Base-by-base conservation (phyloP, 192 early-diverging fungal genomes). In the Pilobolus umbonatus region DNA sequence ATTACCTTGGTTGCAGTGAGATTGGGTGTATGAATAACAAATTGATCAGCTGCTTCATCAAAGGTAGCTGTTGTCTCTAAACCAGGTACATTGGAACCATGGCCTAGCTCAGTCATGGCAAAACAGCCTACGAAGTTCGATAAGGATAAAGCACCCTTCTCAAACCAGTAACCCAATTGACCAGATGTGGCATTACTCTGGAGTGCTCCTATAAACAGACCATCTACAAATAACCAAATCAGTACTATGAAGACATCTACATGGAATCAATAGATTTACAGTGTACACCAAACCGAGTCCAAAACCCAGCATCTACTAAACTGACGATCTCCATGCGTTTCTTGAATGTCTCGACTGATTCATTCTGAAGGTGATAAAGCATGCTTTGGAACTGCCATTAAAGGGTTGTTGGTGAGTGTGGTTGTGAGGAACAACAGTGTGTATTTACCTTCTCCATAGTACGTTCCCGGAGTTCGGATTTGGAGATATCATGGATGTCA, bases 281-380 rank as follows among this genome's bases (percentile, higher is more conserved):
- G 75, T 94, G 92, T 40, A 94, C 92, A 61, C 92, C 92, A 63
- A 92, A 82, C 15, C 92, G 85, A 15, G 92, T 95, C 92, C 92
- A 95, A 65, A 92, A 87, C 8, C 84, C 89, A 30, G 92, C 88
- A 59, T 95, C 92, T 5, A 95, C 70, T 31, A 93, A 73, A 61
- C 83, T 87, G 42, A 92, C 73, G 26, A 90, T 75, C 69, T 84
- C 83, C 89, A 94, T 88, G 34, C 90, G 83, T 63, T 79, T 67
- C 67, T 83, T 84, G 50, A 90, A 88, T 32, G 79, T 73, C 12
- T 78, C 76, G 10, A 87, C 76, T 26, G 89, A 81, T 55, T 90
- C 86, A 64, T 79, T 84, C 48, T 82, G 76, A 29, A 92, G 78
- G 57, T 83, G 81, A 67, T 89, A 75, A 1, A 87, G 84, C 51